Percentiles rank a stretch among this genome's conserved stretches.
These are phyloP conservation scores for Tulasnella sp. DNA, from an alignment of 768 basidiomycete genomes.

Conservation along the genomic window DNA sequence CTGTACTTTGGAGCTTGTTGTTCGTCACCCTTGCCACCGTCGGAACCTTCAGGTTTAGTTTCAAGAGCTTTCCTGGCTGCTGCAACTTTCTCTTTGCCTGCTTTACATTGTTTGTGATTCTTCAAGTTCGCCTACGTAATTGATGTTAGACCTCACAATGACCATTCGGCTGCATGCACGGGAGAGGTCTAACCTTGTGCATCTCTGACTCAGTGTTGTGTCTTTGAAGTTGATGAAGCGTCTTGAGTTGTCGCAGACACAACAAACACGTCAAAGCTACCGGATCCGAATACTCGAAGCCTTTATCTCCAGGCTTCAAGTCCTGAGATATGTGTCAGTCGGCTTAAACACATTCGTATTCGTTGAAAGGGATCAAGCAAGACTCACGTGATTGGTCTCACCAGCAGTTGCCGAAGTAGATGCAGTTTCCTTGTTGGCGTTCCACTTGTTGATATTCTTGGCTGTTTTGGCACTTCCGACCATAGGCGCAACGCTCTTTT, in stretches of 20 bases:
- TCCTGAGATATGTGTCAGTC: too few relatives aligned
- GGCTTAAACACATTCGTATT: too few relatives aligned
- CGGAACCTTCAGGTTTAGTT: constrained; percentile 23
- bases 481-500: constrained; percentile 66
- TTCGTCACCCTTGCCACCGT: constrained; percentile 11
- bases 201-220: constrained; percentile 91
- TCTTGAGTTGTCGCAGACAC: constrained; percentile 88
- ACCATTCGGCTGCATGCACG: too few relatives aligned
- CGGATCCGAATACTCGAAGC: constrained; percentile 71
- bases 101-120: constrained; percentile 55
- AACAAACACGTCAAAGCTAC: constrained; percentile 68
- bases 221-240: constrained; percentile 68
- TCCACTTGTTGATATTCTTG: constrained; percentile 94
- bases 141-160: too few relatives aligned
- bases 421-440: constrained; percentile 62
- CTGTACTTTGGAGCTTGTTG: constrained; percentile 62
- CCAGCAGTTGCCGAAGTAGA: constrained; percentile 8
- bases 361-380: too few relatives aligned
- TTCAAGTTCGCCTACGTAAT: constrained; percentile 88
- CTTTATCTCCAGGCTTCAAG: constrained; percentile 35
- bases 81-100: constrained; percentile 42
- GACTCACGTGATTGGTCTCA: too few relatives aligned
- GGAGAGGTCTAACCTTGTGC: constrained; percentile 89
- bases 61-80: constrained; percentile 18
- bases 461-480: constrained; percentile 81